Base-by-base conservation (phyloP, 768 basidiomycete genomes). In the Macrocybe gigantea region DNA sequence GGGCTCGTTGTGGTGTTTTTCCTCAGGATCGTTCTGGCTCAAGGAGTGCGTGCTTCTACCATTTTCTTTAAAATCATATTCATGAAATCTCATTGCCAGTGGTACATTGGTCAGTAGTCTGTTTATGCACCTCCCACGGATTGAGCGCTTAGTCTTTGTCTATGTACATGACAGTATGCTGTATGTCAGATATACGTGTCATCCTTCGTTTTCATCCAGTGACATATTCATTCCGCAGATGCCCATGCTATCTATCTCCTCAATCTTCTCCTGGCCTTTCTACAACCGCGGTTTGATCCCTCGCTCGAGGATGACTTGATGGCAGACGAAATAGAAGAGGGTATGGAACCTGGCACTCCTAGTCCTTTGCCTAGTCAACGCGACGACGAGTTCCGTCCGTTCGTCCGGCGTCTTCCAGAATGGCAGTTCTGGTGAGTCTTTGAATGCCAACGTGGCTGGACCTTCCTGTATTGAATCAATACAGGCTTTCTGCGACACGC, bases 251-350 rank as follows among this genome's bases (percentile, higher is more conserved):
- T 96, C 56, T 97, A 97, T 69, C 81, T 95, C 53, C 78, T 97
- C 50, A 96, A 99, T 71, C 81, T 99, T 45, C 82, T 99, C 47
- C 79, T 99, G 55, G 95, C 96, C 1, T 99, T 99, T 75, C 75
- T 99, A 12, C 94, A 97, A 72, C 96, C 96, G 33, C 90, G 87
- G 64, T 98, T 99, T 64, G 96, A 99, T 67, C 95, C 96, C 0
- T 95, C 94, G 1, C 71, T 97, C 32, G 88, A 93, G 54, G 91
- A 91, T 40, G 96, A 99, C 64, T 72, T 97, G 9, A 75, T 91
- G 53, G 96, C 93, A 1, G 89, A 94, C 55, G 94, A 97, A 60
- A 87, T 96, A 13, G 96, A 99, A 58, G 94, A 92, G 62, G 96
- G 94, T 13, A 88, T 85, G 2, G 73, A 74, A n/a, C 79, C 75